Percentiles rank a stretch among this genome's conserved stretches.
phyloP scores from a whole-genome alignment of 345 rosid genomes.

The Populus nigra region DNA sequence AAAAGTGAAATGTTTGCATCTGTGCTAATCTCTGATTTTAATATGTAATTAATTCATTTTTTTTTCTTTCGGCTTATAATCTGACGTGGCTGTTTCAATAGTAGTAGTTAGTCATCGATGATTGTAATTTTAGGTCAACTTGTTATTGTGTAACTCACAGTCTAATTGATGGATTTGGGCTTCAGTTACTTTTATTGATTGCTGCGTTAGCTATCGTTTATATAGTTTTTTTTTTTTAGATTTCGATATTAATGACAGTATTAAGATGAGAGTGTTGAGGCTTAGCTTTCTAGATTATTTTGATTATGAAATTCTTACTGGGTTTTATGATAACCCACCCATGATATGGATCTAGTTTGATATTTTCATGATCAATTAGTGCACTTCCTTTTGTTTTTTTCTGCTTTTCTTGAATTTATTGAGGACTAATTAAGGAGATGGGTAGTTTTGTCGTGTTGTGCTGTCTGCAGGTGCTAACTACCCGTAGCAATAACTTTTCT shows the following conservation, averaged over 20 bases:
- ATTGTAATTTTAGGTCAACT: background rate
- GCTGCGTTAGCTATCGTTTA: background rate
- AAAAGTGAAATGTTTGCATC: background rate
- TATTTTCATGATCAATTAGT: background rate
- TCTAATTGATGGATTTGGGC: background rate
- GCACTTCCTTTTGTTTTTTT: background rate
- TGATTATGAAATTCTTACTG: background rate
- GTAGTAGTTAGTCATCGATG: background rate
- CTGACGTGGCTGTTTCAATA: background rate
- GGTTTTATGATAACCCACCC: background rate
- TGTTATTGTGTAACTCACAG: background rate
- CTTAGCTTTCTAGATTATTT: background rate
- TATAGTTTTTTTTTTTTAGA: background rate
- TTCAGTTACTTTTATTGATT: background rate
- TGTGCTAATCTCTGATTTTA: background rate
- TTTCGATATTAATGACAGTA: background rate
- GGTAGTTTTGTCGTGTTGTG: background rate
- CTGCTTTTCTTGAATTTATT: background rate
- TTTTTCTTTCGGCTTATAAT: background rate
- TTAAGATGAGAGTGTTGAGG: background rate
- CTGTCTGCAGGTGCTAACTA: conserved; percentile 14
- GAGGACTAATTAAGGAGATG: background rate
- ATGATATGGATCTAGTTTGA: background rate
- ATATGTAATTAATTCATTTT: background rate
- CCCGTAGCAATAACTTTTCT: background rate